Conservation (phyloP, 1,284 basidiomycete genomes). For the Phenoliferia sp. region DNA sequence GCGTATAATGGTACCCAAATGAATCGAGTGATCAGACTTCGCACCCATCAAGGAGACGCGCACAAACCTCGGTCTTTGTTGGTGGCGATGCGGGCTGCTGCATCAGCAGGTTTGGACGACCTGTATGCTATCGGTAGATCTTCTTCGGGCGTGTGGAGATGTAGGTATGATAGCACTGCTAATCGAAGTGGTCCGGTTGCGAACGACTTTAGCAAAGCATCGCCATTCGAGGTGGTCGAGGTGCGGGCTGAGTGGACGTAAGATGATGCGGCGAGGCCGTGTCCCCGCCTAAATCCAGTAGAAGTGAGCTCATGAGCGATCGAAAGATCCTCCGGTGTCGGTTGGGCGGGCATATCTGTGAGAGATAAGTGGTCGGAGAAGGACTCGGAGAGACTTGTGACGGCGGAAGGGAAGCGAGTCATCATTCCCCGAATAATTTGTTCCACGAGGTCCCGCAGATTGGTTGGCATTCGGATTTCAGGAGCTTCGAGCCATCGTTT, state of each 20-base stretch:
- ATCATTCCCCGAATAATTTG: slow-evolving; percentile 43
- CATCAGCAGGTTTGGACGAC: slow-evolving; percentile 44
- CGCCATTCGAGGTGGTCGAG: slow-evolving; percentile 2
- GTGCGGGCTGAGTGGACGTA: slow-evolving; percentile 14
- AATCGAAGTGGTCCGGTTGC: slow-evolving; percentile 44
- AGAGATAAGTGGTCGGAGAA: neutral
- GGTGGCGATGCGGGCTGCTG: slow-evolving; percentile 32
- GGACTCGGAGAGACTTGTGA: slow-evolving; percentile 3
- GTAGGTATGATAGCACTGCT: slow-evolving; percentile 67
- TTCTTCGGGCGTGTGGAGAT: slow-evolving; percentile 70
- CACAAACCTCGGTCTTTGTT: slow-evolving; percentile 43
- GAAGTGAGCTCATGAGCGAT: slow-evolving; percentile 38
- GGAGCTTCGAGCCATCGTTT: slow-evolving; percentile 62
- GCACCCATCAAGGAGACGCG: slow-evolving; percentile 69
- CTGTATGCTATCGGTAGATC: slow-evolving; percentile 64
- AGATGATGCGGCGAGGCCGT: slow-evolving; percentile 41
- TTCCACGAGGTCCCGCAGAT: slow-evolving; percentile 75
- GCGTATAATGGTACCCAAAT: slow-evolving; percentile 76
- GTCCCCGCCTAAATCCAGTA: slow-evolving; percentile 47
- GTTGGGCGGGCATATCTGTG: neutral
- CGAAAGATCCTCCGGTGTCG: slow-evolving; percentile 8
- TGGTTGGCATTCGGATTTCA: slow-evolving; percentile 78
- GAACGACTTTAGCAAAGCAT: slow-evolving; percentile 8
- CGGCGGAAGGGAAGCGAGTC: slow-evolving; percentile 3
- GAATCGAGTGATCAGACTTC: slow-evolving; percentile 61